Conservation (phyloP, 2,329 filamentous ascomycete species). For the Nemania bipapillata region DNA sequence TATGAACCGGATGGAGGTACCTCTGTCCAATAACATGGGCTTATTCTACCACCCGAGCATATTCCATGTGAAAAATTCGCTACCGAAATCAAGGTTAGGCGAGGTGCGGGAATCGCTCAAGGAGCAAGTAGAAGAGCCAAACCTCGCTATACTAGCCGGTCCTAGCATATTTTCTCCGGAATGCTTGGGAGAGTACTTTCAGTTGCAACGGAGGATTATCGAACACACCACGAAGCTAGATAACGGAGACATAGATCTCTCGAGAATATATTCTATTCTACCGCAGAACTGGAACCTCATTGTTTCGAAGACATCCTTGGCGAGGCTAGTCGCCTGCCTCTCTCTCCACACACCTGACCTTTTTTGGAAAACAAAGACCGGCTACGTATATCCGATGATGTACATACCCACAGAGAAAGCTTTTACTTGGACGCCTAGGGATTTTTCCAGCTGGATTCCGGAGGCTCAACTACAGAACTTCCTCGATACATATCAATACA, state of each 20-base stretch:
- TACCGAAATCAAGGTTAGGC: background rate
- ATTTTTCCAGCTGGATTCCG: background rate
- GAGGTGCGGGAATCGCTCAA: background rate
- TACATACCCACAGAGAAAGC: background rate
- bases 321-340: background rate
- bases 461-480: background rate
- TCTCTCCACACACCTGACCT: background rate
- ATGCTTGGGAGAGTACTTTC: background rate
- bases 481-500: slow-evolving; percentile 2
- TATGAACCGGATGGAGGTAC: background rate
- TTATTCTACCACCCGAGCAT: slow-evolving; percentile 2
- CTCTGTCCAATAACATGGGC: background rate
- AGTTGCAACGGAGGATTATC: background rate
- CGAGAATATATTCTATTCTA: background rate
- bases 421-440: slow-evolving; percentile 4
- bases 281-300: slow-evolving; percentile 8
- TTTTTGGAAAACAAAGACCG: background rate
- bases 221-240: background rate
- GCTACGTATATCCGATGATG: slow-evolving; percentile 12
- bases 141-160: background rate
- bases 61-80: background rate
- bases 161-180: slow-evolving; percentile 11
- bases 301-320: background rate
- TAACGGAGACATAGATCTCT: background rate
- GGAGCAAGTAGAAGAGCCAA: background rate